Evolutionary conservation across 257 asterid species (phyloP).

Genomic region (Solanum lycopersicoides): DNA sequence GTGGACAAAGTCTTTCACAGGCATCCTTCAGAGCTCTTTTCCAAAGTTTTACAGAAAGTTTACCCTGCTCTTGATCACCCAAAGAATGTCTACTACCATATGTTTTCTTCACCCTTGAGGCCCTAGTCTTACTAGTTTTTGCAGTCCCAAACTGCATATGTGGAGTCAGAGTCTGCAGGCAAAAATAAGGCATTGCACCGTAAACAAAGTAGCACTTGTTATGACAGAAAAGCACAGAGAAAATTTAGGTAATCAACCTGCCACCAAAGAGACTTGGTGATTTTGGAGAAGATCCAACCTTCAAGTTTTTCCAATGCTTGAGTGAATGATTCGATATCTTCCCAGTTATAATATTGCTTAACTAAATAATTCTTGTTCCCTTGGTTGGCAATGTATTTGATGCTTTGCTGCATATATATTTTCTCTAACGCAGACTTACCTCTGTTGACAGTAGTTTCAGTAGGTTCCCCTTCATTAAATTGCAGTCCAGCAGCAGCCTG

Average conservation of each 20-base stretch:
- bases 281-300: constrained; percentile 81
- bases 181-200: background rate
- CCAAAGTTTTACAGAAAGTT: constrained; percentile 69
- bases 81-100: constrained; percentile 39
- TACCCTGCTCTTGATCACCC: constrained; percentile 57
- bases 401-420: constrained; percentile 4
- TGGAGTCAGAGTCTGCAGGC: constrained; percentile 77
- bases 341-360: constrained; percentile 48
- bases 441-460: constrained; percentile 3
- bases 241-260: constrained; percentile 43
- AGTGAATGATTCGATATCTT: constrained; percentile 66
- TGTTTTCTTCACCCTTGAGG: constrained; percentile 30
- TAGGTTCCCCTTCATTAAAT: constrained; percentile 2
- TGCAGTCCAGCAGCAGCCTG: constrained; percentile 54
- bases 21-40: constrained; percentile 89
- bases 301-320: constrained; percentile 69
- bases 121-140: constrained; percentile 23
- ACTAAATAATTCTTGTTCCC: constrained; percentile 23
- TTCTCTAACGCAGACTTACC: background rate
- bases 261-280: constrained; percentile 93
- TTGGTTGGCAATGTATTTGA: background rate
- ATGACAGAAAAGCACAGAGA: background rate
- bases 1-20: constrained; percentile 87
- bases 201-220: background rate
- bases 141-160: constrained; percentile 71